Percentiles rank a stretch among this genome's conserved stretches.
These are phyloP conservation scores for Triticum monococcum DNA, from an alignment of 176 grass and related monocot species.

Conservation along the genomic window DNA sequence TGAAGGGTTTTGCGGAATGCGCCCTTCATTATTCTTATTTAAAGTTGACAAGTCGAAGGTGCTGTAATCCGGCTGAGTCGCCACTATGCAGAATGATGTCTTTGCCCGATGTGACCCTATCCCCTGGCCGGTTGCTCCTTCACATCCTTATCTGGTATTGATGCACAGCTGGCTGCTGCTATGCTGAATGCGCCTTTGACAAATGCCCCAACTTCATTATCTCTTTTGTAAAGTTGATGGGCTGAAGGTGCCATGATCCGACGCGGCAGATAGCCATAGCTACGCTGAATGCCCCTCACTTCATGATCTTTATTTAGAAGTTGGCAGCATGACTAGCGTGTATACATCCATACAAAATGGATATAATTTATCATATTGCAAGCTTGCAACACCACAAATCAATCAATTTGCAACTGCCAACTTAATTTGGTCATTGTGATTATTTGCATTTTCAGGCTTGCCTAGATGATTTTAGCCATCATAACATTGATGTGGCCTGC, in stretches of 20 bases:
- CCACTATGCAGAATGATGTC: background rate
- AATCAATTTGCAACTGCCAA: background rate
- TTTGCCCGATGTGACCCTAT: background rate
- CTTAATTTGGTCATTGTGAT: conserved; percentile 5
- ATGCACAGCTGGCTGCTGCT: background rate
- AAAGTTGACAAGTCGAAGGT: background rate
- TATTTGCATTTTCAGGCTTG: conserved; percentile 59
- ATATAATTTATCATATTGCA: background rate
- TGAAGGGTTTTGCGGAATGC: background rate
- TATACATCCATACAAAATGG: background rate
- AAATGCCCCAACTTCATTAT: background rate
- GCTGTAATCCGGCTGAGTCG: background rate
- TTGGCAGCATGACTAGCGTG: background rate
- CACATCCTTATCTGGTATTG: background rate
- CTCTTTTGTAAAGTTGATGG: background rate
- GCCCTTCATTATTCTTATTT: background rate
- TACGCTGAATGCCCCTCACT: background rate
- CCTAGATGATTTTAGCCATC: conserved; percentile 93
- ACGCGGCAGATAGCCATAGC: background rate
- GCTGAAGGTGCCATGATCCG: background rate
- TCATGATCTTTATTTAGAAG: background rate
- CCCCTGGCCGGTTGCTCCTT: background rate
- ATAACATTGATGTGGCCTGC: conserved; percentile 97
- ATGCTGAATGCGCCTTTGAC: background rate
- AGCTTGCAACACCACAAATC: background rate